phyloP scores from a whole-genome alignment of 1,284 basidiomycete genomes.

The Gomphus bonarii region DNA sequence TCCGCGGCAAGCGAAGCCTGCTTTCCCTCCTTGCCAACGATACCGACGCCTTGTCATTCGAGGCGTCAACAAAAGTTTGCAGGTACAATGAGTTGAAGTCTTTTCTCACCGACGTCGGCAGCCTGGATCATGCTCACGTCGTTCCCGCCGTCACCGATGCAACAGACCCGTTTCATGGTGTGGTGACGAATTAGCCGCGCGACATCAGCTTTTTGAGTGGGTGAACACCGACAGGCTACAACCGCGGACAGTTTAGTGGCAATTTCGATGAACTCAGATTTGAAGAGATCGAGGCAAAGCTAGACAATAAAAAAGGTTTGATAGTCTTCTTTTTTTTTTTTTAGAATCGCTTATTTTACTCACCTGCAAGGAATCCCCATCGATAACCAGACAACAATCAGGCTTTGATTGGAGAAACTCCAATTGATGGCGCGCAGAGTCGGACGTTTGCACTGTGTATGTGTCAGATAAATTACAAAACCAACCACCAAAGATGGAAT shows the following conservation, averaged over 20 bases:
- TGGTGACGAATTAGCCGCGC: constrained; percentile 83
- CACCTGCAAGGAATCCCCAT: constrained; percentile 94
- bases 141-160: constrained; percentile 93
- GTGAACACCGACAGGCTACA: constrained; percentile 96
- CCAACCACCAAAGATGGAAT: background rate
- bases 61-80: too few relatives aligned
- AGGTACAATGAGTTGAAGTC: too few relatives aligned
- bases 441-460: constrained; percentile 83
- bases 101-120: constrained; percentile 84
- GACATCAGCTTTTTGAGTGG: constrained; percentile 97
- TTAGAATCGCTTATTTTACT: constrained; percentile 9
- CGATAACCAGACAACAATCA: constrained; percentile 97
- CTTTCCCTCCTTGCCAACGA: constrained; percentile 98
- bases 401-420: constrained; percentile 92
- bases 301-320: constrained; percentile 24
- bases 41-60: too few relatives aligned
- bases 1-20: constrained; percentile 97
- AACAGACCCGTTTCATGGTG: constrained; percentile 94
- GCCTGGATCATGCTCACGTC: constrained; percentile 97
- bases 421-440: constrained; percentile 81
- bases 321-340: background rate
- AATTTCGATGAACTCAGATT: constrained; percentile 91
- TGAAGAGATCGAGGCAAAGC: constrained; percentile 85
- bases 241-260: constrained; percentile 94
- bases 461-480: constrained; percentile 6